Evolutionary conservation across 371 early-diverging fungal species (phyloP).

Genomic region (Mucor plumbeus): DNA sequence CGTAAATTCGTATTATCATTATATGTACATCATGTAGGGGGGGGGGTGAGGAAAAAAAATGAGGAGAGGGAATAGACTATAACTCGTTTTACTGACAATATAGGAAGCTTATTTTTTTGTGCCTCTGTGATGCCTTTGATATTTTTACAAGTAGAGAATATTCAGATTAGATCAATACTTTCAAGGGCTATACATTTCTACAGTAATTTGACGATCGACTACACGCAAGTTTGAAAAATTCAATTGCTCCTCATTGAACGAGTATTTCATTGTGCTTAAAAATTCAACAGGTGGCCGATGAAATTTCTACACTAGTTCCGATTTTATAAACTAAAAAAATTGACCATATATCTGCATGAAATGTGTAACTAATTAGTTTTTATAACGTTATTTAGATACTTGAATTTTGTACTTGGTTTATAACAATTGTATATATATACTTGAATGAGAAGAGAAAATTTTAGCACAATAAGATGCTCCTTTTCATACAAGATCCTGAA

Average conservation of each 20-base stretch:
- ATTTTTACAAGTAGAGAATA: background rate
- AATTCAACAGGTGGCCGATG: background rate
- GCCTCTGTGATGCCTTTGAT: background rate
- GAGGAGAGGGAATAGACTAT: background rate
- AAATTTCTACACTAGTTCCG: background rate
- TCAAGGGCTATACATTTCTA: background rate
- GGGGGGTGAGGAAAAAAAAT: background rate
- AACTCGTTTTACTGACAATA: too few species aligned
- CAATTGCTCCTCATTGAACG: background rate
- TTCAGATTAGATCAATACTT: background rate
- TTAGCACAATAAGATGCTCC: background rate
- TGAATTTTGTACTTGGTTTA: background rate
- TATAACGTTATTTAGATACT: too few species aligned
- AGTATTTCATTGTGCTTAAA: background rate
- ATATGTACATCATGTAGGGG: background rate
- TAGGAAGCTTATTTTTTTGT: too few species aligned
- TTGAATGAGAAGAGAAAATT: background rate
- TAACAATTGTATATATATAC: background rate
- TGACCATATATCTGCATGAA: background rate
- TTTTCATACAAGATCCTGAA: background rate
- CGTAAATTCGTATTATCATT: background rate
- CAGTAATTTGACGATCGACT: background rate
- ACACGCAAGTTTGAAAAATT: background rate
- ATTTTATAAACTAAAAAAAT: conserved; percentile 2
- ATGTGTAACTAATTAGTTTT: background rate